phyloP scores from a whole-genome alignment of 2,329 filamentous ascomycete genomes.

The Colletotrichum lentis region DNA sequence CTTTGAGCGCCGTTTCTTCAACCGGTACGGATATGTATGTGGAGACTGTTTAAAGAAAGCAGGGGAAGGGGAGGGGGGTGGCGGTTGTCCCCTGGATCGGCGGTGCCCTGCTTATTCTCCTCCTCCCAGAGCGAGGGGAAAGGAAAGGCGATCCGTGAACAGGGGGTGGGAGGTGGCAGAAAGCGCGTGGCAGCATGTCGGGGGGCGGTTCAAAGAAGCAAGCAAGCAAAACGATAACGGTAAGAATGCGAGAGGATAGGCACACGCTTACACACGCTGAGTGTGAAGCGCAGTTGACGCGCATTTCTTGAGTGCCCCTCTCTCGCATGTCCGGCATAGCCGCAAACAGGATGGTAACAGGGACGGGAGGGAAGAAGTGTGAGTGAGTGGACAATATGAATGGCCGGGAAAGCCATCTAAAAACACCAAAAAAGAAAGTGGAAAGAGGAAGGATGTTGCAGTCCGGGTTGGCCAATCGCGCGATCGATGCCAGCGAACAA shows the following conservation, averaged over 20 bases:
- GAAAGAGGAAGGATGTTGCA: background rate
- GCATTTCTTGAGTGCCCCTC: background rate
- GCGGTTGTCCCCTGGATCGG: slow-evolving; percentile 30
- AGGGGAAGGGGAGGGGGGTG: slow-evolving; percentile 1
- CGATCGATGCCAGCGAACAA: background rate
- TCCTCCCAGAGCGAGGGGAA: background rate
- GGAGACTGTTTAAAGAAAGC: slow-evolving; percentile 13
- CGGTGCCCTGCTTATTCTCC: slow-evolving; percentile 27
- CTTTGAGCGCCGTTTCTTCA: slow-evolving; percentile 19
- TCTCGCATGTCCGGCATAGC: background rate
- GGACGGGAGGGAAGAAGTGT: background rate
- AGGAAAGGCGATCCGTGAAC: slow-evolving; percentile 14
- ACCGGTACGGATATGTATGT: slow-evolving; percentile 5
- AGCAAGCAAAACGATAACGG: background rate
- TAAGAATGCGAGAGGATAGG: background rate
- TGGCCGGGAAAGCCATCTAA: background rate
- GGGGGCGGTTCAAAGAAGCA: background rate
- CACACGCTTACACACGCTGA: background rate
- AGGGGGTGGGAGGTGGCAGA: slow-evolving; percentile 3
- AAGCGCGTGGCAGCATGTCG: slow-evolving; percentile 23
- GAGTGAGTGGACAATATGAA: background rate
- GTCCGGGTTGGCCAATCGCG: background rate
- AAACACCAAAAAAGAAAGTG: background rate
- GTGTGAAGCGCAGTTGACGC: background rate
- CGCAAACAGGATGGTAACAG: background rate